A percentile compares a stretch with the other conserved stretches of the same genome.
phyloP scores from a whole-genome alignment of 768 basidiomycete genomes.

The Russula emetica region DNA sequence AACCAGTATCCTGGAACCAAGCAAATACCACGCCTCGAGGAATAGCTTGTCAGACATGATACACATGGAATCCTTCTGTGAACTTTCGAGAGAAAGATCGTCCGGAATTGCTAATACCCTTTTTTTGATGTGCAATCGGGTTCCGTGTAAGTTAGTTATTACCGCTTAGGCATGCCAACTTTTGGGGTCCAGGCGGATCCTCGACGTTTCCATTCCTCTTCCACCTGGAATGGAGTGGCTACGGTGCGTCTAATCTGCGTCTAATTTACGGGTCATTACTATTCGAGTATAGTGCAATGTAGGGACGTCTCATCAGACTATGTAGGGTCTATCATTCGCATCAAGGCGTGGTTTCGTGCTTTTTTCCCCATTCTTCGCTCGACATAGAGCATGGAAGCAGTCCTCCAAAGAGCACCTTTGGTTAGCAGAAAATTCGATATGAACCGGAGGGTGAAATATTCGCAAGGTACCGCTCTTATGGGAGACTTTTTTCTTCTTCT shows the following conservation, averaged over 20 bases:
- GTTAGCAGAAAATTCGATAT: not conserved
- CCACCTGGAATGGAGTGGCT: not conserved
- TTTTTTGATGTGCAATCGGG: not conserved
- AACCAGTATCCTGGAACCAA: not conserved
- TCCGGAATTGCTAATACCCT: not conserved
- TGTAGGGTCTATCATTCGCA: not conserved
- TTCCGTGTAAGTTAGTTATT: not conserved
- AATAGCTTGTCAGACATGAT: not conserved
- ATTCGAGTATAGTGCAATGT: conserved; percentile 4
- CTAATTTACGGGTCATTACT: not conserved
- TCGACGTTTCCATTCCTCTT: conserved; percentile 1
- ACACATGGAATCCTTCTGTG: conserved; percentile 1
- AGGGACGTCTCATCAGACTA: not conserved
- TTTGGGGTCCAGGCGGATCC: not conserved
- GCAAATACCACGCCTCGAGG: not conserved
- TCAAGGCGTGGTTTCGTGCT: not conserved
- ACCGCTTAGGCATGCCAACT: not conserved
- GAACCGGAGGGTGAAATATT: not conserved
- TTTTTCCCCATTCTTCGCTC: not conserved
- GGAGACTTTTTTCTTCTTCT: not conserved
- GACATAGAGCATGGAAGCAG: not conserved
- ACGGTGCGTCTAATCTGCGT: too few species aligned
- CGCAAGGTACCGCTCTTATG: not conserved
- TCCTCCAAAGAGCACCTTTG: not conserved
- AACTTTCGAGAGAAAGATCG: not conserved